Evolutionary conservation across 345 rosid genomes (phyloP).

Genomic region (Balakata baccata): DNA sequence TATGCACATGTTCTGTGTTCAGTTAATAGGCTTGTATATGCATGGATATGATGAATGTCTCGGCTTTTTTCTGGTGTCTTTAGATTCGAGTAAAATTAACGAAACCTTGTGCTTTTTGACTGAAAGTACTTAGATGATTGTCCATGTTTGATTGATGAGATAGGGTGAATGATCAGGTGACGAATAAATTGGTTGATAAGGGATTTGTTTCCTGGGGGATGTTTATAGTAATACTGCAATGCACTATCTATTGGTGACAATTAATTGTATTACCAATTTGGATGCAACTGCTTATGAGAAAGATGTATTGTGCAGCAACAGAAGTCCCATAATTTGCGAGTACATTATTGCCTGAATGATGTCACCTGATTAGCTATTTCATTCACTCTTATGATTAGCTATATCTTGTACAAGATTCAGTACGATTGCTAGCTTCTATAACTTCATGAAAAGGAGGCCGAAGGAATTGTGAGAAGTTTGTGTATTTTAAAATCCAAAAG

Average conservation of each 20-base stretch:
- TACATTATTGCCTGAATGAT: not conserved
- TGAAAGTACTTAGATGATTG: not conserved
- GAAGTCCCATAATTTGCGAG: not conserved
- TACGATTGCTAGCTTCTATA: not conserved
- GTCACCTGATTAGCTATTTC: not conserved
- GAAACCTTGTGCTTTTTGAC: not conserved
- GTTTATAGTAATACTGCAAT: not conserved
- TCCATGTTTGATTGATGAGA: not conserved
- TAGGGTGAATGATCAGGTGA: not conserved
- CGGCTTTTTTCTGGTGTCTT: not conserved
- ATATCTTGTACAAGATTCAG: not conserved
- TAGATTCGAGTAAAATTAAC: not conserved
- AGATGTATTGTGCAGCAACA: not conserved
- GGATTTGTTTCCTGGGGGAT: not conserved
- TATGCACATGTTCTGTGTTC: not conserved
- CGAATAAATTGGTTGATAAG: not conserved
- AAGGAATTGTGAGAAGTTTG: not conserved
- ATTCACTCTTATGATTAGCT: too few species aligned
- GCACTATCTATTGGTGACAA: not conserved
- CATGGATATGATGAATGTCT: not conserved
- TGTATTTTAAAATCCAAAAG: not conserved
- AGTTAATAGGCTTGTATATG: not conserved
- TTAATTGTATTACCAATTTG: not conserved
- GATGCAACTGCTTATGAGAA: not conserved
- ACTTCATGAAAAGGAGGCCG: not conserved